Percentiles rank a stretch among this genome's conserved stretches.
Evolutionary conservation across 2,329 filamentous ascomycete genomes (phyloP).

Genomic region (Penicillium sp.): DNA sequence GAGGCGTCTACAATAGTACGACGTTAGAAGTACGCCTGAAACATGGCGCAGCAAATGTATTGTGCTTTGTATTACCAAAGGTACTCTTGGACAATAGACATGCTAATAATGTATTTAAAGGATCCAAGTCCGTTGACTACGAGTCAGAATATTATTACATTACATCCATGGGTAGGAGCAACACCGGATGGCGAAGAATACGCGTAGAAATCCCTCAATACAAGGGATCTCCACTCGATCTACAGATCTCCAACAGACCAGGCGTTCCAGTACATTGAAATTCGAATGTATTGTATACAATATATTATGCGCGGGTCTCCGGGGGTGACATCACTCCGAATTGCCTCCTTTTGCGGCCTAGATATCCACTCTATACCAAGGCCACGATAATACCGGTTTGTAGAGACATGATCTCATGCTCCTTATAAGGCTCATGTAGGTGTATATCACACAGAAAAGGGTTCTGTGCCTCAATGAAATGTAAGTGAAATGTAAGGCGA

Average conservation of each 20-base stretch:
- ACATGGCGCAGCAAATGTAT: slow-evolving; percentile 1
- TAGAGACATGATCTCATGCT: background rate
- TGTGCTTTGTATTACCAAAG: background rate
- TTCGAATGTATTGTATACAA: background rate
- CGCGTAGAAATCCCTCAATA: background rate
- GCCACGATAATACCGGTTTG: background rate
- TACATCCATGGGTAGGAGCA: background rate
- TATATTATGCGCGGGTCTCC: background rate
- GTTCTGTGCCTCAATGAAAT: background rate
- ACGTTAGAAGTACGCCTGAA: background rate
- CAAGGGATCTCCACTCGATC: background rate
- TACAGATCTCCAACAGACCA: background rate
- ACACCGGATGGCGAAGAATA: background rate
- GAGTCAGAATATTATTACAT: background rate
- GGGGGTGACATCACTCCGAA: slow-evolving; percentile 5
- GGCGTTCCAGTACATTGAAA: background rate
- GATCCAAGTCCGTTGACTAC: background rate
- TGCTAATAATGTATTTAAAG: background rate
- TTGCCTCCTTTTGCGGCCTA: background rate
- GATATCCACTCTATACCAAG: background rate
- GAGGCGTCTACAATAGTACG: background rate
- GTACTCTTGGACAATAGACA: background rate
- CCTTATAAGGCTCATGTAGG: background rate
- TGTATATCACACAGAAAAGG: background rate
- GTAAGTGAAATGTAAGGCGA: background rate